phyloP scores from a whole-genome alignment of 192 early-diverging fungal species.

The Diversispora eburnea region DNA sequence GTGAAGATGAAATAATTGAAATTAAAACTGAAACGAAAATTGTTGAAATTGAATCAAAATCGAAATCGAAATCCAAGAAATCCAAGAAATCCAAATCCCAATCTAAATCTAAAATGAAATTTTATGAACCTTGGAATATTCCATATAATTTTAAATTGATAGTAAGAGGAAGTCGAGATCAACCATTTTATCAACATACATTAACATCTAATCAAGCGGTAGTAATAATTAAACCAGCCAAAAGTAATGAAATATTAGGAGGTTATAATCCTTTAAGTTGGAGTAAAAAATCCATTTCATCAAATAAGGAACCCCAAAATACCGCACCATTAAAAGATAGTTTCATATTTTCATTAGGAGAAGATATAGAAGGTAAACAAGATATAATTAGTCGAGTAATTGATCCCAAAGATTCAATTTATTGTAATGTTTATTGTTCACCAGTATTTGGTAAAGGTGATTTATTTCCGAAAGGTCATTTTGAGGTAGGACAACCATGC shows the following conservation, averaged over 20 bases:
- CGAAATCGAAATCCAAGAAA: no score
- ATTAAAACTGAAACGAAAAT: no score
- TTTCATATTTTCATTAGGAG: slow-evolving; percentile 13
- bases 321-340: slow-evolving; percentile 9
- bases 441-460: slow-evolving; percentile 26
- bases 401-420: slow-evolving; percentile 15
- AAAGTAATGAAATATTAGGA: slow-evolving; percentile 10
- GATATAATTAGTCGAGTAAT: slow-evolving; percentile 18
- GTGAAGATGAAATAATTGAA: no score
- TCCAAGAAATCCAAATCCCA: no score
- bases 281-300: slow-evolving; percentile 13
- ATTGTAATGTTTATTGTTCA: slow-evolving; percentile 24
- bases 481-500: slow-evolving; percentile 12
- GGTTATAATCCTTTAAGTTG: slow-evolving; percentile 25
- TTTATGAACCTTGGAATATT: not conserved
- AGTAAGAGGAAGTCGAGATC: slow-evolving; percentile 9
- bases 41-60: no score
- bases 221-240: slow-evolving; percentile 12
- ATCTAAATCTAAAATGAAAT: not conserved
- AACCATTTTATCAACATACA: slow-evolving; percentile 2
- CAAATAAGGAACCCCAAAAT: slow-evolving; percentile 14
- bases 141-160: slow-evolving; percentile 16
- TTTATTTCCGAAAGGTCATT: slow-evolving; percentile 24
- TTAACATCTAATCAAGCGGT: not conserved
- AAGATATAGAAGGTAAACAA: not conserved